Base-by-base conservation (phyloP, 352 stramenopile species). In the Pythium dissimile region DNA sequence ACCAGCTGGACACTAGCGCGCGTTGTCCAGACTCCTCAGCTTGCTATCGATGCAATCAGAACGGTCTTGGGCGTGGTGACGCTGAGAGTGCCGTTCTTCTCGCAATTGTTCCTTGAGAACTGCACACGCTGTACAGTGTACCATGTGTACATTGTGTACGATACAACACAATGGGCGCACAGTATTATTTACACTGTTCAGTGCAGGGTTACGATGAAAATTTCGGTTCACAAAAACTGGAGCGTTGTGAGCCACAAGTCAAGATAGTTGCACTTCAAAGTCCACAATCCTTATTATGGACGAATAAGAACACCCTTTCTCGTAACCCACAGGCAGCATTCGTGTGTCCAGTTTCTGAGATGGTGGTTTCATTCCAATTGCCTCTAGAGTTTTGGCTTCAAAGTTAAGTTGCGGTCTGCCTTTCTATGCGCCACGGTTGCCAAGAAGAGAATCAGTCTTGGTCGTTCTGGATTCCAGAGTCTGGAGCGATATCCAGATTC, bases 391-490 rank as follows among this genome's bases (percentile, higher is more conserved):
- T 45, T 28, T 5, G 43, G 49, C 47, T 54, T 54, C 47, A 54
- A 54, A 32, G 47, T 54, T 37, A 54, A 34, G 31, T 35, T 15
- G 32, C 34, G 8, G 3, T 5, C 1, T 18, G 42, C 43, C 53
- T 60, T 20, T 53, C 26, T 60, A 28, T 60, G 53, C 37, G 34
- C 53, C 28, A 54, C 12, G 38, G 53, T n/a, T 60, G 41, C 43
- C 27, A 20, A 26, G 34, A 28, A 32, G 42, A 24, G 37, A 57
- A 46, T 12, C n/a, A 8, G 12, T 34, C 18, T 32, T 49, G 27
- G 30, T 49, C 26, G 43, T 37, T 59, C 51, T 59, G 51, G 51
- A 59, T 30, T 3, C 38, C 50, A 24, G 50, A 46, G 49, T 47
- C n/a, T n/a, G n/a, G n/a, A n/a, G n/a, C n/a, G n/a, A n/a, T n/a